phyloP scores from a whole-genome alignment of 2,329 filamentous ascomycete genomes.

The Arthroderma uncinatum region DNA sequence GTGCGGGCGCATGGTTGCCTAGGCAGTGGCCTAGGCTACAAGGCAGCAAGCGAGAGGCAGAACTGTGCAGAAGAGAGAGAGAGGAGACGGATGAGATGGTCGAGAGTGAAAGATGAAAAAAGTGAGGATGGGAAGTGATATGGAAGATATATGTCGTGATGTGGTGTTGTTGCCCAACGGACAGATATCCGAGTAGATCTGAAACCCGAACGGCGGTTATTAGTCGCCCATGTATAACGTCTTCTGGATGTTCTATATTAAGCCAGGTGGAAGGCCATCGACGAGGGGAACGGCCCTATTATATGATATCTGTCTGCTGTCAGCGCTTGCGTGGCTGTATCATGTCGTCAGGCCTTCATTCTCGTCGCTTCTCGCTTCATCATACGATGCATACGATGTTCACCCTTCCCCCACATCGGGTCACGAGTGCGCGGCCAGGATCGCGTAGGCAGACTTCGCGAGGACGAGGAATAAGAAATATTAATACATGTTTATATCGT shows the following conservation, averaged over 20 bases:
- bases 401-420: background rate
- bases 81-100: background rate
- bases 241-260: too few species aligned
- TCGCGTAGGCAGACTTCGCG: background rate
- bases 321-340: too few species aligned
- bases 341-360: too few species aligned
- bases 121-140: background rate
- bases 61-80: background rate
- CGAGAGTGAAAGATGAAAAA: background rate
- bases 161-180: conserved; percentile 2
- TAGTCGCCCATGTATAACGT: background rate
- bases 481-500: too few species aligned
- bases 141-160: background rate
- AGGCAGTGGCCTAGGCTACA: background rate
- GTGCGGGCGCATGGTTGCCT: conserved; percentile 1
- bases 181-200: background rate
- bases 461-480: background rate
- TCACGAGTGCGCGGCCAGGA: background rate
- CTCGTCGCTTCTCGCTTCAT: background rate
- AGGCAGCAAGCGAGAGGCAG: background rate
- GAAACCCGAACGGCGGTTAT: background rate
- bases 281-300: background rate
- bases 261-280: background rate
- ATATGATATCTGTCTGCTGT: background rate
- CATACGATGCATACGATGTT: background rate